Base-by-base conservation (phyloP, 2,329 filamentous ascomycete species). In the Capronia coronata region DNA sequence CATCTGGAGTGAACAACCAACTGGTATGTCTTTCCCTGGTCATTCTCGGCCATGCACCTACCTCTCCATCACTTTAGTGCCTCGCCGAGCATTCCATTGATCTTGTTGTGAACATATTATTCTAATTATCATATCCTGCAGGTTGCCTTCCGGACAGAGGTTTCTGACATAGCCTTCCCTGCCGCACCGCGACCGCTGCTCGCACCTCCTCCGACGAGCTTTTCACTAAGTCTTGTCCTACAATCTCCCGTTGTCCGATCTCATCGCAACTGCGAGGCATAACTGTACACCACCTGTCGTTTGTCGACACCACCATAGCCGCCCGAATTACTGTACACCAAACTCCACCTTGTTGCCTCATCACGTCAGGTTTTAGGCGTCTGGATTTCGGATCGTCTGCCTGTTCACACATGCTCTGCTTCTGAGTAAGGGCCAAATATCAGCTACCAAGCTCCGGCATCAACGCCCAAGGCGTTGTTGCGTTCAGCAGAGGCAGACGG, bases 171-270 rank as follows among this genome's bases (percentile, higher is more conserved):
- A 25, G 27, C 49, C 39, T 11, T 35, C 18, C 27, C 23, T 32
- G 19, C 29, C 29, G 18, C 16, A 40, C 19, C 18, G 14, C 23
- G 23, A 47, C 35, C 34, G 13, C 37, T 45, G 22, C 11, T 27
- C 37, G 35, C 21, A 47, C 14, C 22, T 29, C 23, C 25, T 42
- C n/a, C 35, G 59, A 70, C 71, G 71, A 73, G 69, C 71, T 73
- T 73, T 73, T 73, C 67, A 72, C 69, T 73, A 73, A 73, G 71
- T 69, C 66, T 73, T 70, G 71, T 73, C 71, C 21, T 29, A 22
- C 23, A 22, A 44, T 47, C 23, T 14, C 22, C 40, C 25, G 22
- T 19, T 22, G 27, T 42, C n/a, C 37, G 34, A 38, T 43, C 25
- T 37, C 19, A 19, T 37, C 34, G n/a, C 30, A 11, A 5, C 5